These are phyloP conservation scores for Lactuca sativa DNA, from an alignment of 129 eudicot species.

Conservation along the genomic window DNA sequence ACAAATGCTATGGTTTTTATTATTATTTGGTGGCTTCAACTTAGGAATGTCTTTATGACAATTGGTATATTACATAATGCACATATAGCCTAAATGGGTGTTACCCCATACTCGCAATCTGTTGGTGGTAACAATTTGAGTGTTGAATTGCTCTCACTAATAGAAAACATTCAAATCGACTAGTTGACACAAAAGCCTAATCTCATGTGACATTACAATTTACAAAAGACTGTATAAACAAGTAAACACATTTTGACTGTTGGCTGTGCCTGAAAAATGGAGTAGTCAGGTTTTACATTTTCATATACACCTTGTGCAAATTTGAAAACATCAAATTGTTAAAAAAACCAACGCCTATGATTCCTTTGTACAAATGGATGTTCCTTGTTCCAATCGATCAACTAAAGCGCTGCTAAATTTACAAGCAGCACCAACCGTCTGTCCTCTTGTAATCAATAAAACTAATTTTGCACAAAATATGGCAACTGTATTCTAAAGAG, in stretches of 20 bases:
- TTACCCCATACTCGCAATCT: slow-evolving; percentile 42
- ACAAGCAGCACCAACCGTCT: not conserved
- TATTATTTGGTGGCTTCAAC: too few species aligned
- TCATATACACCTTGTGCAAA: slow-evolving; percentile 20
- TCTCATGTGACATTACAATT: too few species aligned
- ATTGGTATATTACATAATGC: not conserved
- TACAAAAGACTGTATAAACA: not conserved
- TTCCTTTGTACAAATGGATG: too few species aligned
- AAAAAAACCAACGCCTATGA: too few species aligned
- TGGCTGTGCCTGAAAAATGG: not conserved
- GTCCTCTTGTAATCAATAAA: too few species aligned
- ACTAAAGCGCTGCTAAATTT: too few species aligned
- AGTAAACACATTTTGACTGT: not conserved
- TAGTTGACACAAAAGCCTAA: not conserved
- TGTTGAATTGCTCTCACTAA: slow-evolving; percentile 63
- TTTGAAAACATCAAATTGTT: not conserved
- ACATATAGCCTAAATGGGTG: not conserved
- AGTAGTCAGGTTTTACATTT: not conserved
- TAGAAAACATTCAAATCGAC: slow-evolving; percentile 47
- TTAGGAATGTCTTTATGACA: not conserved
- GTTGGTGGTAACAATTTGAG: slow-evolving; percentile 74
- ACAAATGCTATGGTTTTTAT: too few species aligned
- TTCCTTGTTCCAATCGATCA: not conserved
- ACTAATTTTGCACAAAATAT: too few species aligned
- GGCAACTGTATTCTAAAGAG: too few species aligned